A percentile compares a stretch with the other conserved stretches of the same genome.
Evolutionary conservation across 1,284 basidiomycete genomes (phyloP).

Genomic region (Malassezia yamatoensis): DNA sequence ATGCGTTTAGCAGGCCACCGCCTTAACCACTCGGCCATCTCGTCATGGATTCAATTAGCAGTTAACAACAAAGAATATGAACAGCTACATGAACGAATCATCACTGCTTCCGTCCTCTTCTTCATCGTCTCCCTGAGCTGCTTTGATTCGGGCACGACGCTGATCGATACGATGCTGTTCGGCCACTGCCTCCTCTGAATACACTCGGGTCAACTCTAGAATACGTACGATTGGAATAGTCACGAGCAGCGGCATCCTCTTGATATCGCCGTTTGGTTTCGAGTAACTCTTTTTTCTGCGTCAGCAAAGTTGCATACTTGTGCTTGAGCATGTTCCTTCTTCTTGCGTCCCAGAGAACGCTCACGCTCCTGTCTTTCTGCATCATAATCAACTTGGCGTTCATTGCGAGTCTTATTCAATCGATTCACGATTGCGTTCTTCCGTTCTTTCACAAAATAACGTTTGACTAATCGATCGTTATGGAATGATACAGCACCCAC

Average conservation of each 20-base stretch:
- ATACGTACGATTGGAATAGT: conserved; percentile 49
- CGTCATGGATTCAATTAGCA: conserved; percentile 15
- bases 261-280: conserved; percentile 49
- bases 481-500: conserved; percentile 91
- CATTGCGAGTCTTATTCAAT: conserved; percentile 81
- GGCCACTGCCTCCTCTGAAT: conserved; percentile 36
- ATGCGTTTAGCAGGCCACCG: conserved; percentile 26
- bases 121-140: conserved; percentile 8
- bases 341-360: conserved; percentile 24
- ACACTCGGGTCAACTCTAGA: conserved; percentile 20
- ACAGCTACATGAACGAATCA: conserved; percentile 37
- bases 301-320: conserved; percentile 17
- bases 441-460: conserved; percentile 66
- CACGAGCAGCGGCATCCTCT: conserved; percentile 50
- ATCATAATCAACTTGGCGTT: conserved; percentile 68
- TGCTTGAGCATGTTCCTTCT: conserved; percentile 30
- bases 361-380: conserved; percentile 63
- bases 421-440: conserved; percentile 87
- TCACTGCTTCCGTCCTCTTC: conserved; percentile 21
- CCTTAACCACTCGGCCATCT: conserved; percentile 49
- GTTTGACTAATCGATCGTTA: conserved; percentile 60
- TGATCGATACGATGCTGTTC: conserved; percentile 27
- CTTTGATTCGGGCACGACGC: conserved; percentile 14
- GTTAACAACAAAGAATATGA: not conserved
- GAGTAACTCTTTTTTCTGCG: conserved; percentile 24